These are phyloP conservation scores for Ophiostoma tasmaniense DNA, from an alignment of 2,329 filamentous ascomycete species.

Conservation along the genomic window DNA sequence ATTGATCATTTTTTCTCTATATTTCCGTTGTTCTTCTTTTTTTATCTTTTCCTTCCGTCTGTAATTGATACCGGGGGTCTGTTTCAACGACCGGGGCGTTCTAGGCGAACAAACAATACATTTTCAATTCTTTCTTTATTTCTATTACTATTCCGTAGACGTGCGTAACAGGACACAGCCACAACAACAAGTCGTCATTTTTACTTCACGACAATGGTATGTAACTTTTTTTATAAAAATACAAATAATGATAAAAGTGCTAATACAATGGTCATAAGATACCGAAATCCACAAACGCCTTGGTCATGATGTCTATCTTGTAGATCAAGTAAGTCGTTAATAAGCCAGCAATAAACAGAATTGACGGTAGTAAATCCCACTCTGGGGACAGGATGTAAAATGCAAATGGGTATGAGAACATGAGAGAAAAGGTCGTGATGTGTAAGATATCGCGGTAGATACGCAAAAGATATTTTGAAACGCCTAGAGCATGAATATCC, in stretches of 20 bases:
- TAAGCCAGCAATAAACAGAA: background rate
- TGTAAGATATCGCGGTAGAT: background rate
- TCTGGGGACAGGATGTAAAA: background rate
- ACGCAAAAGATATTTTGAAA: background rate
- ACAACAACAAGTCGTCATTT: too few relatives aligned
- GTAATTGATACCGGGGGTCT: conserved; percentile 2
- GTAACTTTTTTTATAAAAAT: too few relatives aligned
- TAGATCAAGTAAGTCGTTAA: background rate
- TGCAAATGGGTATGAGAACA: conserved; percentile 5
- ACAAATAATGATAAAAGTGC: background rate
- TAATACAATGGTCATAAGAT: background rate
- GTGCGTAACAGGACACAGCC: background rate
- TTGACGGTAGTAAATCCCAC: background rate
- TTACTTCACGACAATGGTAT: too few relatives aligned
- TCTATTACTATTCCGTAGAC: background rate
- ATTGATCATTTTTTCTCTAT: background rate
- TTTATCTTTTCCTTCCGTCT: background rate
- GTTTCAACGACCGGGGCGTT: conserved; percentile 6
- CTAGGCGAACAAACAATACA: background rate
- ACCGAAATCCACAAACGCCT: background rate
- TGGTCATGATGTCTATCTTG: background rate
- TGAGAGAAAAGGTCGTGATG: background rate
- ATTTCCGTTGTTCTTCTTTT: background rate
- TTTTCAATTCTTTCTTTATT: background rate
- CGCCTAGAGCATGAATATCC: background rate